Evolutionary conservation across 2,329 filamentous ascomycete species (phyloP).

Genomic region (Thielaviopsis ethacetica): DNA sequence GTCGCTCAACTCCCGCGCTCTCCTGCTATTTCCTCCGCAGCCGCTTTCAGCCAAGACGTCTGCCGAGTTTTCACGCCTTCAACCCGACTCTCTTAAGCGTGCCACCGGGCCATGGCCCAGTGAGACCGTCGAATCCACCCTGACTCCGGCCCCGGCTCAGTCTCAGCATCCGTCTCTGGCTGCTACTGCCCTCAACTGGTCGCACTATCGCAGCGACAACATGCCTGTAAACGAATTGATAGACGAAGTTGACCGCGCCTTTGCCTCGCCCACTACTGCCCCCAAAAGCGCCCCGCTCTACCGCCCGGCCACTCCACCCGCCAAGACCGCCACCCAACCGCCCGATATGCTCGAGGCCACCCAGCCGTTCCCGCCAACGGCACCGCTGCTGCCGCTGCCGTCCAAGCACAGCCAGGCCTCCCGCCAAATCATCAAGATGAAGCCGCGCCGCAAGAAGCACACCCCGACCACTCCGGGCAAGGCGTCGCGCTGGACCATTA

Average conservation of each 20-base stretch:
- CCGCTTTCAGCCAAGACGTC: constrained; percentile 12
- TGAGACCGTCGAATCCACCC: not conserved
- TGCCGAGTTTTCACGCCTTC: constrained; percentile 4
- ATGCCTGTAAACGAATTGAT: constrained; percentile 3
- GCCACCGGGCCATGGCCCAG: not conserved
- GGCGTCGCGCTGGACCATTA: constrained; percentile 32
- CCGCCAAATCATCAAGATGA: constrained; percentile 3
- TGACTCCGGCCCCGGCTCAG: not conserved
- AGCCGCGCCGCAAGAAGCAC: constrained; percentile 4
- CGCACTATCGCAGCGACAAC: not conserved
- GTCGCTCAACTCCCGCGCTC: not conserved
- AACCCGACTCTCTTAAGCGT: not conserved
- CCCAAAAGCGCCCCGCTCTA: constrained; percentile 7
- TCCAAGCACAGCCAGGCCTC: not conserved
- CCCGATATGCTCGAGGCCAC: not conserved
- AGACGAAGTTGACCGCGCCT: constrained; percentile 1
- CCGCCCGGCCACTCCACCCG: constrained; percentile 3
- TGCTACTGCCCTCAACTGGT: not conserved
- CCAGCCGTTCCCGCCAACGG: constrained; percentile 2
- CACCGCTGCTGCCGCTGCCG: not conserved
- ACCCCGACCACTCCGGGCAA: constrained; percentile 8
- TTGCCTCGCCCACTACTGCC: not conserved
- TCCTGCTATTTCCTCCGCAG: not conserved
- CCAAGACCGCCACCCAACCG: not conserved
- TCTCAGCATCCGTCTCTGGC: not conserved